Evolutionary conservation across 176 grass and related monocot species (phyloP).

Genomic region (Puya raimondii): DNA sequence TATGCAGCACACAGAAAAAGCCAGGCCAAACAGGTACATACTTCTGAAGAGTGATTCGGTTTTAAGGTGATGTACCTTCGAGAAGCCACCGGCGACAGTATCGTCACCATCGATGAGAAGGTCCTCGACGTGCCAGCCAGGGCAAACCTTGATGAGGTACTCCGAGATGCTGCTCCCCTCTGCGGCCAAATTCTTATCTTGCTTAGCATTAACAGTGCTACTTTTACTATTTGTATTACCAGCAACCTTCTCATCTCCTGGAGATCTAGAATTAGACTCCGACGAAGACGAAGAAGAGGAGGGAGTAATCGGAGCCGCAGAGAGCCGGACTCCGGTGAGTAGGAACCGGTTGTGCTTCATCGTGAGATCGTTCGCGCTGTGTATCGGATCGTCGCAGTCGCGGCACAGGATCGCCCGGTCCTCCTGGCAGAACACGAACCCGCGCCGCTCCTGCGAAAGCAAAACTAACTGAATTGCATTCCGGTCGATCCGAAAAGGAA

Average conservation of each 20-base stretch:
- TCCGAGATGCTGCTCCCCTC: conserved; percentile 68
- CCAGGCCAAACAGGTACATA: not conserved
- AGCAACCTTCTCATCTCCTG: not conserved
- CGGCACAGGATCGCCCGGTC: conserved; percentile 91
- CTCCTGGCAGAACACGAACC: conserved; percentile 90
- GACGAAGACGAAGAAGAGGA: conserved; percentile 8
- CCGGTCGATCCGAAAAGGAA: no score
- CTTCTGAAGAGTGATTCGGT: not conserved
- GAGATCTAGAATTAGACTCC: not conserved
- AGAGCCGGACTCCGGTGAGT: conserved; percentile 65
- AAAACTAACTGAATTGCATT: not conserved
- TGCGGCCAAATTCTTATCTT: conserved; percentile 16
- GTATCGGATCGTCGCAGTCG: conserved; percentile 78
- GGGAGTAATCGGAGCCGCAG: conserved; percentile 21
- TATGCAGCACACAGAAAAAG: no score
- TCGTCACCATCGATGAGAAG: conserved; percentile 54
- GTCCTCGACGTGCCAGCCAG: conserved; percentile 83
- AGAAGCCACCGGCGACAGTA: conserved; percentile 3
- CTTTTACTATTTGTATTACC: conserved; percentile 2
- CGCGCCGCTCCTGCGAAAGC: conserved; percentile 54
- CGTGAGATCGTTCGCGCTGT: conserved; percentile 67
- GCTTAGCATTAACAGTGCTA: not conserved
- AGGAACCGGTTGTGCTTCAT: conserved; percentile 90
- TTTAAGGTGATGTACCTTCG: conserved; percentile 8
- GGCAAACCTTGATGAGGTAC: conserved; percentile 78